Base-by-base conservation (phyloP, 2,329 filamentous ascomycete genomes). In the Alternaria metachromatica region DNA sequence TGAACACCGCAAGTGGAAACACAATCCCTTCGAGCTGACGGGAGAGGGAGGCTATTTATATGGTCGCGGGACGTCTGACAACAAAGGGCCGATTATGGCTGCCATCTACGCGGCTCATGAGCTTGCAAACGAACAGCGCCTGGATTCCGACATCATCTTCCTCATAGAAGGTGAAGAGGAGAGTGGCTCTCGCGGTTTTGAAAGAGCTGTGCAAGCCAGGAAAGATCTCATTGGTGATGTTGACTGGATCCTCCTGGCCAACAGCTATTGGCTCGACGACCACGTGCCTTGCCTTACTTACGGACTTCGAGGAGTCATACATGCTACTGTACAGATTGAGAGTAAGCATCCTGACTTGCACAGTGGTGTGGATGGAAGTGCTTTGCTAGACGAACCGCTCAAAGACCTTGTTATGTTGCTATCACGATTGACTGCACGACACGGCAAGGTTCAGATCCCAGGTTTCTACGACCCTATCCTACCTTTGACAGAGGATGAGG, bases 221-320 rank as follows among this genome's bases (percentile, higher is more conserved):
- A 97, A 97, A 79, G 86, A 90, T 13, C 86, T 93, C 23, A 97
- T 99, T 71, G 96, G 96, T 2, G 86, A 92, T 10, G 89, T 99
- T 3, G 95, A 99, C 80, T 98, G 96, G 84, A 96, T 99, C 59
- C 83, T 99, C 30, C 84, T 99, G 41, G 95, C 96, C 21, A 99
- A 99, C 83, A 97, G 94, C 80, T 99, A 99, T 83, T 99, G 96
- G 96, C 86, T 99, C 2, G 94, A 98, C 76, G 95, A 99, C 75
- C 91, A 96, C 69, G 94, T 96, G 3, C 96, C 96, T 0, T 99
- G 96, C 77, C 83, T 99, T 61, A 99, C 96, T 0, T 99, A 99
- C 66, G 96, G 96, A 1, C 86, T 98, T 7, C 89, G 96, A 53
- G 96, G 96, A 23, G 95, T 99, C 25, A 90, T 99, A 21, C 95